These are phyloP conservation scores for Trichoderma sp. DNA, from an alignment of 2,329 filamentous ascomycete genomes.

Conservation along the genomic window DNA sequence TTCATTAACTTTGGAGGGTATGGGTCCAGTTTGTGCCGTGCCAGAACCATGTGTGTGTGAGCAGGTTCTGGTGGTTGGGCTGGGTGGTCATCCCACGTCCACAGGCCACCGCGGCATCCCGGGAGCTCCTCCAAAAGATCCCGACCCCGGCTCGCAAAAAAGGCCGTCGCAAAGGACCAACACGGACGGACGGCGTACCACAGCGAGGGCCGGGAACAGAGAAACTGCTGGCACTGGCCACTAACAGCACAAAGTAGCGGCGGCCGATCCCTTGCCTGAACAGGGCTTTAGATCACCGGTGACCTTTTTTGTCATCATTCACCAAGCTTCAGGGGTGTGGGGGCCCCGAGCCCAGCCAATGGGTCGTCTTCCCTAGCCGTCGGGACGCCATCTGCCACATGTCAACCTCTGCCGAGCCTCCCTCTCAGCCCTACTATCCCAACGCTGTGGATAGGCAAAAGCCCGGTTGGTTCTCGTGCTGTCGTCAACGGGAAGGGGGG, in stretches of 20 bases:
- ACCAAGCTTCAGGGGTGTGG: not conserved
- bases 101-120: conserved; percentile 1
- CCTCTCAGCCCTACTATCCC: conserved; percentile 22
- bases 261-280: conserved; percentile 14
- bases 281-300: conserved; percentile 7
- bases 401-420: conserved; percentile 21
- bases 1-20: conserved; percentile 7
- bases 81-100: not conserved
- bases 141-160: not conserved
- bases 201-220: not conserved
- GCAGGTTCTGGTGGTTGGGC: not conserved
- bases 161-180: not conserved
- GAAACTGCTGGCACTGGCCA: not conserved
- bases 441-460: conserved; percentile 13
- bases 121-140: not conserved
- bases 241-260: conserved; percentile 1
- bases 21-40: not conserved
- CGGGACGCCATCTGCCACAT: conserved; percentile 22
- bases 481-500: not conserved
- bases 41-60: not conserved
- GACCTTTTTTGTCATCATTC: conserved; percentile 16
- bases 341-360: conserved; percentile 14
- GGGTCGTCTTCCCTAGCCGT: conserved; percentile 15
- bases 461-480: conserved; percentile 2
- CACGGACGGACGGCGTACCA: not conserved